These are phyloP conservation scores for Chlamydomonas eustigma DNA, from an alignment of 139 green algal species.

Conservation along the genomic window DNA sequence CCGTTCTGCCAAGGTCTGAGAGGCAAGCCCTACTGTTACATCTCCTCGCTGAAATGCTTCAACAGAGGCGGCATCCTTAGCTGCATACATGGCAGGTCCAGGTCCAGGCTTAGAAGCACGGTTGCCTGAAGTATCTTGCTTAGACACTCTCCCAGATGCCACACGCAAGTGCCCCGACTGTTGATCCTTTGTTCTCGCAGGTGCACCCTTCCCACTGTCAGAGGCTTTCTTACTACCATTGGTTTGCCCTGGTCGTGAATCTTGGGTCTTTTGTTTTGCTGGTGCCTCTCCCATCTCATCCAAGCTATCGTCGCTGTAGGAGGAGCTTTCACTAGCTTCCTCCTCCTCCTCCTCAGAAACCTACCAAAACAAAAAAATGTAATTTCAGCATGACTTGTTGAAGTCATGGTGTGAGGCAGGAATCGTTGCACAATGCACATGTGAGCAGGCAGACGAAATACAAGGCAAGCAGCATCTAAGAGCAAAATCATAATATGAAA, in stretches of 20 bases:
- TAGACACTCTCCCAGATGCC: slow-evolving; percentile 8
- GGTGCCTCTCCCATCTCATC: slow-evolving; percentile 21
- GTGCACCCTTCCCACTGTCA: not conserved
- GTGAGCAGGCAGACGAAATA: no score
- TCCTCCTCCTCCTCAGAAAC: slow-evolving; percentile 22
- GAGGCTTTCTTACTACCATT: not conserved
- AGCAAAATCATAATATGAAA: not conserved
- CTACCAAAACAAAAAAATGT: not conserved
- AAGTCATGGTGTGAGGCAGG: not conserved
- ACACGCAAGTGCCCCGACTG: not conserved
- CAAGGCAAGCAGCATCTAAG: no score
- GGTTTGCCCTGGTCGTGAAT: not conserved
- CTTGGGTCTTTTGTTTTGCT: not conserved
- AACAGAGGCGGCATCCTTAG: slow-evolving; percentile 55
- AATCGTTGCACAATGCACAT: not conserved
- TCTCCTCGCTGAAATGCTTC: slow-evolving; percentile 56
- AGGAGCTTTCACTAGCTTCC: slow-evolving; percentile 9
- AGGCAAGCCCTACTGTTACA: slow-evolving; percentile 29
- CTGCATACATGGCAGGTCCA: slow-evolving; percentile 67
- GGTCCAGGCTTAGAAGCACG: not conserved
- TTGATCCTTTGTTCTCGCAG: not conserved
- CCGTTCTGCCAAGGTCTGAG: slow-evolving; percentile 54
- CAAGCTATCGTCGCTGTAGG: slow-evolving; percentile 1
- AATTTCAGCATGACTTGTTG: not conserved
- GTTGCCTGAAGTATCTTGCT: not conserved